These are phyloP conservation scores for Apiospora malaysiana DNA, from an alignment of 2,329 filamentous ascomycete species.

Conservation along the genomic window DNA sequence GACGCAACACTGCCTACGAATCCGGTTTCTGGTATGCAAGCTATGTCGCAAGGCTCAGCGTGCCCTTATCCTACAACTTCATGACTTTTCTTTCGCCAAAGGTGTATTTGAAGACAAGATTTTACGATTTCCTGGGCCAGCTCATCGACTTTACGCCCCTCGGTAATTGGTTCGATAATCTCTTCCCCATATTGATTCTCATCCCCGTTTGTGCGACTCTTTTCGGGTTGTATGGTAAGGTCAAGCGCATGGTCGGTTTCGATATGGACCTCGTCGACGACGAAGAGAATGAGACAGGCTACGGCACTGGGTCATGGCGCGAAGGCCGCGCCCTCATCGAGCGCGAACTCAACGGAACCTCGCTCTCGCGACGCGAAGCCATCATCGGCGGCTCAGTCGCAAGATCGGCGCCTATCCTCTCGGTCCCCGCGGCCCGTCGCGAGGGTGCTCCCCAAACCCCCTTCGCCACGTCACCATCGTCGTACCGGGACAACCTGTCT, in stretches of 20 bases:
- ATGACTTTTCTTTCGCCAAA: slow-evolving; percentile 80
- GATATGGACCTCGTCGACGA: slow-evolving; percentile 75
- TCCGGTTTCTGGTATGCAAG: slow-evolving; percentile 95
- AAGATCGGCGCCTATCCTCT: slow-evolving; percentile 53
- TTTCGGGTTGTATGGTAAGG: slow-evolving; percentile 87
- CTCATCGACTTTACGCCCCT: slow-evolving; percentile 84
- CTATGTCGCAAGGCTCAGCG: slow-evolving; percentile 89
- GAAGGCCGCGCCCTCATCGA: slow-evolving; percentile 92
- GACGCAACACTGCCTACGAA: slow-evolving; percentile 89
- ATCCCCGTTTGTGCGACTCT: slow-evolving; percentile 84
- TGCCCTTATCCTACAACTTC: slow-evolving; percentile 96
- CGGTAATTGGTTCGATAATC: slow-evolving; percentile 82
- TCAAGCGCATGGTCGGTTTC: slow-evolving; percentile 79
- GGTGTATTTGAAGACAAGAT: slow-evolving; percentile 79
- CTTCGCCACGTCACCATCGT: slow-evolving; percentile 47
- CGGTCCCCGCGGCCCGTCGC: slow-evolving; percentile 50
- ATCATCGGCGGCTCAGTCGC: slow-evolving; percentile 42
- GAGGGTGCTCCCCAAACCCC: slow-evolving; percentile 47
- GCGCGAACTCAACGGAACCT: slow-evolving; percentile 75
- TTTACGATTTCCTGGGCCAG: slow-evolving; percentile 84
- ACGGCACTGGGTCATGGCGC: slow-evolving; percentile 84
- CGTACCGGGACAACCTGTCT: slow-evolving; percentile 36
- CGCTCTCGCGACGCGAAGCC: slow-evolving; percentile 56
- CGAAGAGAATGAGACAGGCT: slow-evolving; percentile 66
- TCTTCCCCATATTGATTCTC: slow-evolving; percentile 88